These are phyloP conservation scores for Cenchrus americanus DNA, from an alignment of 176 grass and related monocot species.

Conservation along the genomic window DNA sequence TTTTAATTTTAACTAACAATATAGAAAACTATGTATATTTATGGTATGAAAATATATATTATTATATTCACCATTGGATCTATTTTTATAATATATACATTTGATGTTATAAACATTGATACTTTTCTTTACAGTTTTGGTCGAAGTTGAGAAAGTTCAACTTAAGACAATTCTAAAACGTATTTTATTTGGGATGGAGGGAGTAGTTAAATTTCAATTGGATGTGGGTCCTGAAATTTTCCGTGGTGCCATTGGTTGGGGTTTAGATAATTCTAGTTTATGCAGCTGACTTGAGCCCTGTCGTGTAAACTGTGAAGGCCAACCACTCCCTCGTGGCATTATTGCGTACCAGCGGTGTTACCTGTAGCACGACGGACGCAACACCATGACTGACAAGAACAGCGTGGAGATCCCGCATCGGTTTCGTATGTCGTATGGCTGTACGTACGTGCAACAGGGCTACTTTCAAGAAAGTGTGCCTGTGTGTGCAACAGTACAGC, in stretches of 20 bases:
- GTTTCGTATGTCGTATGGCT: background rate
- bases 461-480: background rate
- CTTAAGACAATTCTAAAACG: too few species aligned
- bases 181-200: too few species aligned
- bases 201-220: too few species aligned
- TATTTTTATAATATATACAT: too few species aligned
- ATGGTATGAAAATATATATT: too few species aligned
- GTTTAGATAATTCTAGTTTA: background rate
- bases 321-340: conserved; percentile 37
- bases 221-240: background rate
- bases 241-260: background rate
- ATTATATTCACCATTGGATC: too few species aligned
- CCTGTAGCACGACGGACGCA: conserved; percentile 27
- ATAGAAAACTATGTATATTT: too few species aligned
- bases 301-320: background rate
- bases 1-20: too few species aligned
- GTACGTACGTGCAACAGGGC: background rate
- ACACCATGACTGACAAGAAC: conserved; percentile 36
- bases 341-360: conserved; percentile 33
- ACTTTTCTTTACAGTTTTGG: too few species aligned
- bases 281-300: background rate
- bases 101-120: too few species aligned
- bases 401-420: conserved; percentile 10
- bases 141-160: too few species aligned
- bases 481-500: conserved; percentile 22